Conservation (phyloP, 202 grass and related monocot genomes). For the Saccharum hybrid region DNA sequence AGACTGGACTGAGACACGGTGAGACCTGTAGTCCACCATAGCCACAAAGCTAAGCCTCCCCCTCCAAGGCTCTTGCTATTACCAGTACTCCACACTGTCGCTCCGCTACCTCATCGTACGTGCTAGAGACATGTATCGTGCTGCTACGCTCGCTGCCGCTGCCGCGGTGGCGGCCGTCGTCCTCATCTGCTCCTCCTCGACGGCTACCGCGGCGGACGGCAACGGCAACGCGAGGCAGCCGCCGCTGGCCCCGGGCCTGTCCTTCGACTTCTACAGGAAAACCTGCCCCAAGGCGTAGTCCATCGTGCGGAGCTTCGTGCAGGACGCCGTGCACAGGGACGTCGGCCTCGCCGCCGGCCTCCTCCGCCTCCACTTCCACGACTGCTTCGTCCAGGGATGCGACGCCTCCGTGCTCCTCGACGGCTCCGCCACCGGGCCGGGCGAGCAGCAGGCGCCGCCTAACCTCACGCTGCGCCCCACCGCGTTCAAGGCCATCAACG, state of each 20-base stretch:
- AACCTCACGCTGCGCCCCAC: too few relatives aligned
- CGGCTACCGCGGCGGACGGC: not conserved
- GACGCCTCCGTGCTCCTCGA: conserved; percentile 48
- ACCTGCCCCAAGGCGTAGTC: conserved; percentile 48
- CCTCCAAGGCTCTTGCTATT: too few relatives aligned
- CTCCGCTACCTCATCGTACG: too few relatives aligned
- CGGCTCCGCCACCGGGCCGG: too few relatives aligned
- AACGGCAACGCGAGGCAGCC: not conserved
- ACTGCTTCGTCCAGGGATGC: conserved; percentile 85
- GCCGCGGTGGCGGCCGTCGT: not conserved
- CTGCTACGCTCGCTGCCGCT: too few relatives aligned
- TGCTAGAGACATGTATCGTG: too few relatives aligned
- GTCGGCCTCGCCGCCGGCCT: conserved; percentile 60
- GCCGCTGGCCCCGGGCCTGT: conserved; percentile 44
- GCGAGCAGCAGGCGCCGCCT: too few relatives aligned
- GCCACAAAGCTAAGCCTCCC: too few relatives aligned
- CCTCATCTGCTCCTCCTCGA: not conserved
- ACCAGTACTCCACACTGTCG: too few relatives aligned
- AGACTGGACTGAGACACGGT: too few relatives aligned
- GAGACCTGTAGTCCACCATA: too few relatives aligned
- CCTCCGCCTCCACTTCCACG: conserved; percentile 73
- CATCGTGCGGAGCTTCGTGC: conserved; percentile 18
- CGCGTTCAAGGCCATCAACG: conserved; percentile 44
- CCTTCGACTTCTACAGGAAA: conserved; percentile 50
- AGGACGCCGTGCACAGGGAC: conserved; percentile 42